Evolutionary conservation across 768 basidiomycete genomes (phyloP), one percentile per base, ranked within the genome.

Genomic region (Polyporus arcularius): DNA sequence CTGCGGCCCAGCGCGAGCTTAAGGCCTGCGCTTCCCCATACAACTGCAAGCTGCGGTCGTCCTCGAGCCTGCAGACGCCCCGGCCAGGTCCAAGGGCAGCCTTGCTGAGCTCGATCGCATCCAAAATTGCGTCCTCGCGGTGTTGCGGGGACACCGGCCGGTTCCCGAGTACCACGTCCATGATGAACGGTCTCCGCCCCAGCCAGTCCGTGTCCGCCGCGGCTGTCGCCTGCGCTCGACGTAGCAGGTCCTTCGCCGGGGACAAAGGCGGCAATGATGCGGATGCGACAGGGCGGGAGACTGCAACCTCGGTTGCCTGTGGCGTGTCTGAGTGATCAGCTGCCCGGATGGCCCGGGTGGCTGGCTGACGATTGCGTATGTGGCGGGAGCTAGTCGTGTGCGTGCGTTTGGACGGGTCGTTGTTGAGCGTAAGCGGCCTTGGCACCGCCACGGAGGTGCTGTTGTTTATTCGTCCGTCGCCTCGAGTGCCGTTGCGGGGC

Each of bases 141-240:
- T 64, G 65, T 52, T 68, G 67, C 62, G 61, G 65, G 45, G 62
- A 64, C 46, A 69, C 71, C 40, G 75, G 72, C 64, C 71, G 71
- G 42, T 77, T 70, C 63, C 79, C 80, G 57, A 84, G 73, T 61
- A 82, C 70, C 57, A 80, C 67, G 66, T 82, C 81, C 81, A 81
- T 83, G 62, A 80, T 71, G 41, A 70, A 79, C 64, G 70, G 73
- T 49, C 63, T 73, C 35, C 68, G 72, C 54, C 75, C 71, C 62
- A 67, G 66, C 64, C 67, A 63, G 50, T 68, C 71, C 53, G 70
- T 67, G 66, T 74, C 72, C 30, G 64, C 53, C 48, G 58, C 69
- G n/a, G 64, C 66, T n/a, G 58, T 57, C 45, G 53, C 63, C 50
- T 55, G 69, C 28, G 69, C 70, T 12, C 63, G 61, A 51, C 58